Base-by-base conservation (phyloP, 1,284 basidiomycete species). In the Trametes versicolor region DNA sequence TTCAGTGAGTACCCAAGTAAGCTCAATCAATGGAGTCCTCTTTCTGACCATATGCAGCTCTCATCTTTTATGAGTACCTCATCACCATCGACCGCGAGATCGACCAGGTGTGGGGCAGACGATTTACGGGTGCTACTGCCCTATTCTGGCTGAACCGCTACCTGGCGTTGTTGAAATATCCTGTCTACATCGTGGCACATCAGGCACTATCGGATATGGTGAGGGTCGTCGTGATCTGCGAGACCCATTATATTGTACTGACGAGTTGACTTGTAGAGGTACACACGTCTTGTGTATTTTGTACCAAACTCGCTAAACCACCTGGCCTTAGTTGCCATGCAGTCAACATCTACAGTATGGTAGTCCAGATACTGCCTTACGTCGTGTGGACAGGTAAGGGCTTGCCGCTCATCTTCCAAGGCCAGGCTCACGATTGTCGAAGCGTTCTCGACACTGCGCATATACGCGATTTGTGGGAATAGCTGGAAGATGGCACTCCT, bases 21-120 rank as follows among this genome's bases (percentile, higher is more conserved):
- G 13, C 34, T 4, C 15, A 2, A 7, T 34, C 25, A 15, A 23
- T 5, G 32, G 27, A 13, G 15, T 12, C 10, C 12, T 21, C 50
- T 8, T 25, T 54, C 27, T 19, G 2, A 15, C 27, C 15, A 8
- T 36, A 0, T 12, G 1, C 32, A 67, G 65, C 47, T 8, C 54
- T 64, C 19, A 51, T 64, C 2, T 49, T 60, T 29, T 67, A 62
- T 39, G 62, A 64, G 27, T 61, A 63, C 45, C 29, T 37, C 13
- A 54, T 67, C 41, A 64, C 65, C 6, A 17, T 67, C 27, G 54
- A 58, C 25, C 50, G 60, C 2, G 65, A 67, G n/a, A 37, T 64
- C 17, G 39, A 45, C n/a, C 36, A 53, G 25, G 48, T 49, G 25
- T 49, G 48, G 48, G 48, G 48, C 12, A 6, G 10, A 60, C 45